Evolutionary conservation across 768 basidiomycete species (phyloP).

Genomic region (Tylopilus balloui): DNA sequence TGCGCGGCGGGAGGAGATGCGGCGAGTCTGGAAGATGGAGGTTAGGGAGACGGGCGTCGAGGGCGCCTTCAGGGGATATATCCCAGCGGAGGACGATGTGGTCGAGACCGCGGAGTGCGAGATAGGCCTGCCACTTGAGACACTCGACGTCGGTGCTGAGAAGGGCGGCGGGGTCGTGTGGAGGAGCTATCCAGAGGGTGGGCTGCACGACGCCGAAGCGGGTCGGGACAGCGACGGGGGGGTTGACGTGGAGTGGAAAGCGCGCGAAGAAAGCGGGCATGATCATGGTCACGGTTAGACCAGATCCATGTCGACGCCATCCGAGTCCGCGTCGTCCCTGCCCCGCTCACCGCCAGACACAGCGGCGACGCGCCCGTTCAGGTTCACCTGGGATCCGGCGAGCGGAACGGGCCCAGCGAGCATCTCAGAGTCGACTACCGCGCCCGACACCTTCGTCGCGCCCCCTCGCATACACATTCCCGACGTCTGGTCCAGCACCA

Average conservation of each 20-base stretch:
- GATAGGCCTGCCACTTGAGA: conserved; percentile 85
- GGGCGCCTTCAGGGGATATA: conserved; percentile 61
- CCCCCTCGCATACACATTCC: conserved; percentile 41
- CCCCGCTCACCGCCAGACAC: conserved; percentile 38
- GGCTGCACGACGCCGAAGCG: conserved; percentile 32
- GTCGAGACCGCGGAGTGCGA: conserved; percentile 53
- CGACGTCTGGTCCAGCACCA: conserved; percentile 71
- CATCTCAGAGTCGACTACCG: conserved; percentile 67
- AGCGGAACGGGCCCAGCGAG: conserved; percentile 64
- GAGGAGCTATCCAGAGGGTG: conserved; percentile 65
- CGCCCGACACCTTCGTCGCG: conserved; percentile 50
- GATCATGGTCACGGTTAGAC: conserved; percentile 29
- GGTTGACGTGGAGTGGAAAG: conserved; percentile 58
- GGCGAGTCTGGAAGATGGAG: conserved; percentile 54
- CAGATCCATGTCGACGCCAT: conserved; percentile 42
- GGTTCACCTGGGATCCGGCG: conserved; percentile 72
- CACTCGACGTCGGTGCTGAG: conserved; percentile 81
- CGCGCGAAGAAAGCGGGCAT: conserved; percentile 44
- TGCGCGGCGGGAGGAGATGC: conserved; percentile 57
- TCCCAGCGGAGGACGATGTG: conserved; percentile 60
- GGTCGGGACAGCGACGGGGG: conserved; percentile 34
- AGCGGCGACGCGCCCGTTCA: conserved; percentile 51
- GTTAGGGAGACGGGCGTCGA: conserved; percentile 66
- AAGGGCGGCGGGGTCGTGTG: conserved; percentile 28
- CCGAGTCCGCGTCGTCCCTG: conserved; percentile 57